Percentiles rank a stretch among this genome's conserved stretches.
Conservation (phyloP, 257 asterid species). For the Ehretia macrophylla region DNA sequence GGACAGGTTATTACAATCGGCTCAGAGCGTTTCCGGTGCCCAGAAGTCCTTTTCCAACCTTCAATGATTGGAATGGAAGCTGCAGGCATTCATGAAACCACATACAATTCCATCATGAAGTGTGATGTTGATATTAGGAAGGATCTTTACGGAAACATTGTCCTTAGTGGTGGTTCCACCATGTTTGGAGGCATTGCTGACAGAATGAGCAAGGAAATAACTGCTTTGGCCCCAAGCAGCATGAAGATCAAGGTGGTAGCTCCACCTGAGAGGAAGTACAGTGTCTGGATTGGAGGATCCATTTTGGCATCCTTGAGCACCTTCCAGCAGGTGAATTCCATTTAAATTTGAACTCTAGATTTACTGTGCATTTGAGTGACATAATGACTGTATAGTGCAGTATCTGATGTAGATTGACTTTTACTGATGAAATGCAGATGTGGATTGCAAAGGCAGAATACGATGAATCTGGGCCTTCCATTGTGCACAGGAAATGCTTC, state of each 20-base stretch:
- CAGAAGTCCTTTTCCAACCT: too few species aligned
- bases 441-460: slow-evolving; percentile 4
- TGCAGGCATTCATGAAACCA: too few species aligned
- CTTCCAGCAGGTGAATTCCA: slow-evolving; percentile 36
- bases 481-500: too few species aligned
- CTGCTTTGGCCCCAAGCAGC: slow-evolving; percentile 44
- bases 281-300: slow-evolving; percentile 49
- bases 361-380: too few species aligned
- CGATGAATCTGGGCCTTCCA: too few species aligned
- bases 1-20: slow-evolving; percentile 39
- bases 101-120: too few species aligned
- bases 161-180: slow-evolving; percentile 40
- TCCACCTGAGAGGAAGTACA: slow-evolving; percentile 45
- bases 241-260: slow-evolving; percentile 44
- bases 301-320: slow-evolving; percentile 43
- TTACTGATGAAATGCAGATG: background rate
- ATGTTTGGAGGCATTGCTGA: slow-evolving; percentile 40
- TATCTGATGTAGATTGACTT: background rate
- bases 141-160: too few species aligned
- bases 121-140: too few species aligned
- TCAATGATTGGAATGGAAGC: too few species aligned
- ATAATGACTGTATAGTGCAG: background rate
- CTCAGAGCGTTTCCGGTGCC: too few species aligned
- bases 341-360: background rate
- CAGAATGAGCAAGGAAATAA: slow-evolving; percentile 39